phyloP scores from a whole-genome alignment of 2,329 filamentous ascomycete species.

The Arthrobotrys conoides region DNA sequence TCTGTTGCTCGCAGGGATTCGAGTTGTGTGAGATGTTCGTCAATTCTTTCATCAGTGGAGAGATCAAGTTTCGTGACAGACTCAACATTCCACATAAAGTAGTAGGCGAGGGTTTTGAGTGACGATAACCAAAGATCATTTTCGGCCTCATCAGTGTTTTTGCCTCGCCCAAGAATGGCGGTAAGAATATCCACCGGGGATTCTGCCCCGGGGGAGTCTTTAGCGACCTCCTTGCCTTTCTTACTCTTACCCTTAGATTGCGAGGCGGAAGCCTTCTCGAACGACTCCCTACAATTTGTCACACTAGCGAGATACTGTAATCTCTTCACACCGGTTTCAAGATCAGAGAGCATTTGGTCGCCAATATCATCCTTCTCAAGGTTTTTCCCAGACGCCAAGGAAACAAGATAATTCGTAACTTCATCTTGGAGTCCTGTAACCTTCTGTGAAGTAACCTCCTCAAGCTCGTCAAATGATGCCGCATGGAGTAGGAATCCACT shows the following conservation, averaged over 20 bases:
- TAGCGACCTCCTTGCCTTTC: constrained; percentile 65
- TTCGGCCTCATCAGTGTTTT: constrained; percentile 81
- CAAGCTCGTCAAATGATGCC: constrained; percentile 86
- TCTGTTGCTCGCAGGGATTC: constrained; percentile 63
- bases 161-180: constrained; percentile 80
- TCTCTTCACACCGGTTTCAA: constrained; percentile 82
- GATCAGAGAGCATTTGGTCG: constrained; percentile 75
- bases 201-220: constrained; percentile 68
- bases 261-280: constrained; percentile 73
- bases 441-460: constrained; percentile 86
- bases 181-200: constrained; percentile 79
- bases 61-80: constrained; percentile 72
- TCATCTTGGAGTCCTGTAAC: constrained; percentile 89
- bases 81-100: constrained; percentile 94
- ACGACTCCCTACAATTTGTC: constrained; percentile 80
- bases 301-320: constrained; percentile 85
- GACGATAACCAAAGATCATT: constrained; percentile 82
- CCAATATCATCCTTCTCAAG: constrained; percentile 81
- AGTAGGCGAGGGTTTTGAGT: constrained; percentile 83
- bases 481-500: constrained; percentile 86
- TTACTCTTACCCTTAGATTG: constrained; percentile 66
- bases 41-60: constrained; percentile 74
- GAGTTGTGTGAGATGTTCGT: constrained; percentile 67
- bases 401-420: constrained; percentile 79
- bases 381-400: constrained; percentile 79